Evolutionary conservation across 106 monocot species (phyloP), one percentile per base, ranked within the genome.

Genomic region (Hemerocallis citrina): DNA sequence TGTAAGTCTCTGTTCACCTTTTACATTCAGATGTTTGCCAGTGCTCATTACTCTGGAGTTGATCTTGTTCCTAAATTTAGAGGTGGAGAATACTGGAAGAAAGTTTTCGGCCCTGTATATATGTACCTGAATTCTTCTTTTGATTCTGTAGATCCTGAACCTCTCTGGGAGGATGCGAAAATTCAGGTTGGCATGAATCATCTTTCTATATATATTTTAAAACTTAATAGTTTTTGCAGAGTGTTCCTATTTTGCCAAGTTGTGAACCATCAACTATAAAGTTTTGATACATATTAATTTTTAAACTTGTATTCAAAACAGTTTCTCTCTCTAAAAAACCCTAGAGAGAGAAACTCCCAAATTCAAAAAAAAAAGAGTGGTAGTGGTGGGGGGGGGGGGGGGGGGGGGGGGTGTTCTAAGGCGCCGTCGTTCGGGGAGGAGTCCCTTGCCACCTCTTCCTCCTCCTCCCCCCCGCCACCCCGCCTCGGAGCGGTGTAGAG

Each of bases 131-230:
- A 91, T 64, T 91, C 82, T 11, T 54, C 45, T 50, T 52, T 16
- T 28, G 74, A 55, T 54, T 70, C 49, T 51, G 28, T 64, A 25
- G 73, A 85, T 22, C 73, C 72, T 16, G 46, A 25, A 50, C 28
- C 63, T 23, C 85, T 91, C 19, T 91, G 90, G 90, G 77, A 91
- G 51, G 86, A 86, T 63, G 90, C 90, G 34, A 86, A 91, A 62
- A 23, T 61, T 32, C 79, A 82, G 85, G 90, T 86, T 50, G 14
- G 28, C 21, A 5, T 66, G 28, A 19, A 32, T 30, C 25, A 13
- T 31, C 14, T 21, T 32, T 14, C 6, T 21, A 19, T 30, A 34
- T 31, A 34, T 6, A 35, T 32, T 5, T 33, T 57, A 31, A 57
- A 14, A 17, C 12, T 29, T 33, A 57, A 14, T 17, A 15, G 32